These are phyloP conservation scores for Pelargonium citronellum DNA, from an alignment of 441 rosid genomes.

Conservation along the genomic window DNA sequence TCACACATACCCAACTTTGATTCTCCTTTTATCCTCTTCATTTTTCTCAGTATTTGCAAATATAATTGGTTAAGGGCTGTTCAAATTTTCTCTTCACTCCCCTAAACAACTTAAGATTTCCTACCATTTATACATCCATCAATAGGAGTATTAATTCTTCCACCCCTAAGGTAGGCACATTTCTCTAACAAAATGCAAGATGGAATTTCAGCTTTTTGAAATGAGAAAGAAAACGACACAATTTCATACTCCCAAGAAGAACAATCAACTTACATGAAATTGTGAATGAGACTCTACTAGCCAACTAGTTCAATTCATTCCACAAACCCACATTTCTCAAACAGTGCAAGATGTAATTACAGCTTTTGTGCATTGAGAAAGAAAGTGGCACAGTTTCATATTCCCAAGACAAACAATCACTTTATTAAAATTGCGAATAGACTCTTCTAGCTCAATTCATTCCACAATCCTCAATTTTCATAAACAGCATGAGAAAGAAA, in stretches of 20 bases:
- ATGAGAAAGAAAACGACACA: background rate
- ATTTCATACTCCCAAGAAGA: background rate
- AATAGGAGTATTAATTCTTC: background rate
- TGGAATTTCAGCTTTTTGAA: background rate
- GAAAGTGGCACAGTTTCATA: too few relatives aligned
- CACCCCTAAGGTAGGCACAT: slow-evolving; percentile 2
- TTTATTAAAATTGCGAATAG: too few relatives aligned
- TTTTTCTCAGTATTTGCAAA: background rate
- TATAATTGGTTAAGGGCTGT: background rate
- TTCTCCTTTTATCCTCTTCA: background rate
- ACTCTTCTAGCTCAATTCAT: background rate
- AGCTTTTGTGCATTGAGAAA: too few relatives aligned
- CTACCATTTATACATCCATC: background rate
- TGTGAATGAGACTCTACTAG: too few relatives aligned
- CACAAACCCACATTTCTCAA: too few relatives aligned
- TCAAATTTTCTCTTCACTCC: background rate
- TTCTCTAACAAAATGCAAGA: background rate
- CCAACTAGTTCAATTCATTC: too few relatives aligned
- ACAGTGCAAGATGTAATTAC: too few relatives aligned
- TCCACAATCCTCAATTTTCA: too few relatives aligned
- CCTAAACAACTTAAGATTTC: background rate
- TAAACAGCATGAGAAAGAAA: too few relatives aligned
- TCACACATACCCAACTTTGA: background rate
- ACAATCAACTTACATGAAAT: background rate
- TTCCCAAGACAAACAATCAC: too few relatives aligned